phyloP scores from a whole-genome alignment of 352 stramenopile species.

The Phytopythium helicoides region DNA sequence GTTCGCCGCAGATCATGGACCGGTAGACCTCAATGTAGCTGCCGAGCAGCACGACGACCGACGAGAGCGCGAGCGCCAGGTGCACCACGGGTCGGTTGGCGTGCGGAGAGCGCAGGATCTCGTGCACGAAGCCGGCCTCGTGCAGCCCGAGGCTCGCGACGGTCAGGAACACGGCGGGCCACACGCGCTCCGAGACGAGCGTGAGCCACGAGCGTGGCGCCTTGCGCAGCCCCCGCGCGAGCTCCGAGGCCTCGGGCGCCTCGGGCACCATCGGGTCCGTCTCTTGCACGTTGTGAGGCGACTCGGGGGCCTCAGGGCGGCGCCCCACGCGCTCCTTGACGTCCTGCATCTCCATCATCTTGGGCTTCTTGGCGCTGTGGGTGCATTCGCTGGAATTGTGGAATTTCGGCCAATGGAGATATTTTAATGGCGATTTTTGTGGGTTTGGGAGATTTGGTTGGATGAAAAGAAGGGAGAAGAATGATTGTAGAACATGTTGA shows the following conservation, averaged over 20 bases:
- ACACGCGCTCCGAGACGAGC: conserved; percentile 52
- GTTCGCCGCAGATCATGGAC: conserved; percentile 49
- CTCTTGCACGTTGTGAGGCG: conserved; percentile 24
- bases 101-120: conserved; percentile 49
- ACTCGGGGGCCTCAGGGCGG: no score
- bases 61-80: conserved; percentile 46
- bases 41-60: conserved; percentile 53
- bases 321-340: conserved; percentile 50
- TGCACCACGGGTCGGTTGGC: conserved; percentile 54
- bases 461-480: no score
- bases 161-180: conserved; percentile 51
- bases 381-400: no score
- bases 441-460: no score
- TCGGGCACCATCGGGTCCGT: conserved; percentile 40
- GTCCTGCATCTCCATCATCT: conserved; percentile 65
- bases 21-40: conserved; percentile 78
- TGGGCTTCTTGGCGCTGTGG: conserved; percentile 7
- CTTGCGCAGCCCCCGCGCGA: conserved; percentile 9
- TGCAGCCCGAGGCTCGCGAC: conserved; percentile 53
- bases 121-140: conserved; percentile 54
- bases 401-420: no score
- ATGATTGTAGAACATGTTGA: no score
- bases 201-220: conserved; percentile 31
- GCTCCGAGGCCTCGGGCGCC: conserved; percentile 12
- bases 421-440: no score